Evolutionary conservation across 1,139 yeast species (phyloP), one percentile per base, ranked within the genome.

Genomic region (Yamadazyma epiphylla): DNA sequence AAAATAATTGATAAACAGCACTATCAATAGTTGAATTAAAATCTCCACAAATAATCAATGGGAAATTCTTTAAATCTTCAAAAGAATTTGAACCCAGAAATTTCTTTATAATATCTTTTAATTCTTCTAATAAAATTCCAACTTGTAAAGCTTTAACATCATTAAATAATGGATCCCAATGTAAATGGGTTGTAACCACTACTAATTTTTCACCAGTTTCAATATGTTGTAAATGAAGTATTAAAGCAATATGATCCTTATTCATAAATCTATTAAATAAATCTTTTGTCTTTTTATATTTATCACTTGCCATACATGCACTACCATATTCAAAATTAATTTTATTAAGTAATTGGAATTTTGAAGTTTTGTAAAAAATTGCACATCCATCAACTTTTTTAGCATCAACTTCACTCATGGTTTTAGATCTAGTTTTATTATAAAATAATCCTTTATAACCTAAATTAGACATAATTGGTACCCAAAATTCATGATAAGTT

Each of bases 351-450:
- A 88, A 67, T 37, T 75, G 74, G 57, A 91, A 87, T 53, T 81
- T 79, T 32, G 68, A 61, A 22, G 75, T 64, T 48, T 77, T 83
- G 66, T 73, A 94, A 53, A 91, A 91, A 1, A 89, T 79, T 14
- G 96, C 96, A 70, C 98, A 91, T 12, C 98, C 99, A 58, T 94
- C 99, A 28, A 94, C 98, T 50, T 84, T 84, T 55, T 83, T 84
- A 16, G 94, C 79, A 43, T 86, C 95, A 32, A 64, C 64, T 43
- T 83, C 89, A 41, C 72, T 70, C 96, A 88, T 87, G 10, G 96
- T 87, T 58, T 87, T 85, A 5, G 96, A 88, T 51, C 99, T 75
- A 6, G 95, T 84, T 58, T 94, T 94, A 36, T 84, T 84, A 59
- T 80, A 85, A 60, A 86, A 88, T 20, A 77, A 60, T 16, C 95